Evolutionary conservation across 768 basidiomycete genomes (phyloP).

Genomic region (Trametes cubensis): DNA sequence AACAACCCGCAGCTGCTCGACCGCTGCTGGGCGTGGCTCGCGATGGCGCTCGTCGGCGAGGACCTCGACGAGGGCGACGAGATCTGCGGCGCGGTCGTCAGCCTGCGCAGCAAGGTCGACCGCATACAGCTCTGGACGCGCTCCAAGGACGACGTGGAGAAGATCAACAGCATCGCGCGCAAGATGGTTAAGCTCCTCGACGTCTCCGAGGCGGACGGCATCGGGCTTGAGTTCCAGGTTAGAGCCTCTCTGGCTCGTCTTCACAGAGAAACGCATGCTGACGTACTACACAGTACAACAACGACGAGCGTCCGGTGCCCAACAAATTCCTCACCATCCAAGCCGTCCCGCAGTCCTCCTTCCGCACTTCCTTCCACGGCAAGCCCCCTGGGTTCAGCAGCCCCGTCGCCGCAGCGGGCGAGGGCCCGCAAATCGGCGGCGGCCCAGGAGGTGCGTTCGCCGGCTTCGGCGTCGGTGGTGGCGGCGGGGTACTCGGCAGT

Average conservation of each 20-base stretch:
- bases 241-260: too few species aligned
- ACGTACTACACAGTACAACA: conserved; percentile 62
- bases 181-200: conserved; percentile 82
- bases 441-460: conserved; percentile 48
- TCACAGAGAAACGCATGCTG: not conserved
- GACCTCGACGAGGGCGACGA: conserved; percentile 68
- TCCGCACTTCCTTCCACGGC: conserved; percentile 64
- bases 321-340: conserved; percentile 86
- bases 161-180: conserved; percentile 82
- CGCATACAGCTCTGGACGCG: conserved; percentile 92
- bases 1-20: conserved; percentile 78
- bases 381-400: conserved; percentile 35
- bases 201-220: conserved; percentile 79
- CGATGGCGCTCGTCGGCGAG: conserved; percentile 90
- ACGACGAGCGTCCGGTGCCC: conserved; percentile 79
- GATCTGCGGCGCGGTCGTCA: conserved; percentile 87
- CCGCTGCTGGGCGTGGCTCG: conserved; percentile 87
- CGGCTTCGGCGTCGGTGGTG: conserved; percentile 49
- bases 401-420: conserved; percentile 32
- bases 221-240: conserved; percentile 91
- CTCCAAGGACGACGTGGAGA: conserved; percentile 82
- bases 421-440: conserved; percentile 32
- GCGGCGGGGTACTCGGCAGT: conserved; percentile 37
- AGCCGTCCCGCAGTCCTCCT: conserved; percentile 64
- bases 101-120: conserved; percentile 82